phyloP scores from a whole-genome alignment of 2,329 filamentous ascomycete species.

The Penicillium fuscoglaucum region DNA sequence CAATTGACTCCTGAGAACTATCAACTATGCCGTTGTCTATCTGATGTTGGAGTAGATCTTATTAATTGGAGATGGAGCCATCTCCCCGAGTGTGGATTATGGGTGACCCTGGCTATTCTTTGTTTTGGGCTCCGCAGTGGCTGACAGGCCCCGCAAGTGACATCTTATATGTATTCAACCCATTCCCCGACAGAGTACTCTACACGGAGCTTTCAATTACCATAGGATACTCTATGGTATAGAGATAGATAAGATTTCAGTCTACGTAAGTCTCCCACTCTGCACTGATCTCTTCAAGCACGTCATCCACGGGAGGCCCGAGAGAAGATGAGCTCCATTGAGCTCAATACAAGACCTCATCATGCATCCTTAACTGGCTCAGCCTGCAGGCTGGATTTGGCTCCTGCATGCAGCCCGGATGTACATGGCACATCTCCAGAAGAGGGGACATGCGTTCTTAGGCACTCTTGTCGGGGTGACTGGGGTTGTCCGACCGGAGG shows the following conservation, averaged over 20 bases:
- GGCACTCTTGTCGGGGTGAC: background rate
- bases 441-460: slow-evolving; percentile 1
- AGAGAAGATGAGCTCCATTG: background rate
- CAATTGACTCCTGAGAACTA: background rate
- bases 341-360: slow-evolving; percentile 14
- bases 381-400: background rate
- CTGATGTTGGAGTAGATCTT: slow-evolving; percentile 6
- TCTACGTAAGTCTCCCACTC: background rate
- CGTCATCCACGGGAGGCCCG: slow-evolving; percentile 11
- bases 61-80: slow-evolving; percentile 7
- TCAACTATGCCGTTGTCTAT: background rate
- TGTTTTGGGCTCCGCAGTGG: slow-evolving; percentile 13
- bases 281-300: slow-evolving; percentile 17
- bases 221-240: background rate
- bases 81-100: slow-evolving; percentile 9
- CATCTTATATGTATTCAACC: slow-evolving; percentile 1
- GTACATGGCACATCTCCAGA: slow-evolving; percentile 1
- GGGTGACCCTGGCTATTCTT: slow-evolving; percentile 8
- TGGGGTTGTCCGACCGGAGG: slow-evolving; percentile 1
- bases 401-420: slow-evolving; percentile 9
- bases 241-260: background rate
- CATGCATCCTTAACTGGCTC: slow-evolving; percentile 10
- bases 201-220: background rate
- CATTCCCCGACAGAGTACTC: background rate
- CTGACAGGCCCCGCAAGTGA: slow-evolving; percentile 10